phyloP scores from a whole-genome alignment of 768 basidiomycete species.

The Daedaleopsis sinensis region DNA sequence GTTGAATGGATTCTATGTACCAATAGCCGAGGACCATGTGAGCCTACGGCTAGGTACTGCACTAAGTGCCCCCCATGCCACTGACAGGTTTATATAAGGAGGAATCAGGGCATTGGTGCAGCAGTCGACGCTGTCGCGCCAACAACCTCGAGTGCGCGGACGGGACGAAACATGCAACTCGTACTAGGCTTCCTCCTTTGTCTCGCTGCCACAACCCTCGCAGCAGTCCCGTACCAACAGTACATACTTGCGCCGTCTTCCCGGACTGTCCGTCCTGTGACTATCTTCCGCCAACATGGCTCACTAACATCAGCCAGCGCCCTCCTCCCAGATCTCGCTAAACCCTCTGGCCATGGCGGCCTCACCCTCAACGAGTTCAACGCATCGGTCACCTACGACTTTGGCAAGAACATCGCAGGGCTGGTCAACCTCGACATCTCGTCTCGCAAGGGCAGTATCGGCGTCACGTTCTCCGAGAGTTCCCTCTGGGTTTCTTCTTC shows the following conservation, averaged over 20 bases:
- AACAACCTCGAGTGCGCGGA: too few relatives aligned
- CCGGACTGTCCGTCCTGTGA: constrained; percentile 12
- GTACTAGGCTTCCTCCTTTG: too few relatives aligned
- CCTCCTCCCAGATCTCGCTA: neutral
- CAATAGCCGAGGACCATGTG: too few relatives aligned
- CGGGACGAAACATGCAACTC: too few relatives aligned
- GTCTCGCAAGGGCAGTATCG: constrained; percentile 10
- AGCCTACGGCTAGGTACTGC: too few relatives aligned
- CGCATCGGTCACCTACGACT: constrained; percentile 19
- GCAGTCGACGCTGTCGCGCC: too few relatives aligned
- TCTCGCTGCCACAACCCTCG: neutral
- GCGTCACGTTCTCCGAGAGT: constrained; percentile 19
- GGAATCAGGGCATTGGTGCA: too few relatives aligned
- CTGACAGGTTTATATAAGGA: too few relatives aligned
- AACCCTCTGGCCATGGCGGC: neutral
- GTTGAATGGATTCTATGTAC: too few relatives aligned
- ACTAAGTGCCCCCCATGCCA: too few relatives aligned
- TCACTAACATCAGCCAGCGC: constrained; percentile 1
- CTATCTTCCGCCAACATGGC: constrained; percentile 9
- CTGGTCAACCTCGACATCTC: constrained; percentile 12
- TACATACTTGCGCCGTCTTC: constrained; percentile 20
- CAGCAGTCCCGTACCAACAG: constrained; percentile 9
- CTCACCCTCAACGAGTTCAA: constrained; percentile 10
- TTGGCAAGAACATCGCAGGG: constrained; percentile 21
- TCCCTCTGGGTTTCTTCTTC: constrained; percentile 16